Conservation (phyloP, 345 rosid genomes). For the Ceriops tagal region DNA sequence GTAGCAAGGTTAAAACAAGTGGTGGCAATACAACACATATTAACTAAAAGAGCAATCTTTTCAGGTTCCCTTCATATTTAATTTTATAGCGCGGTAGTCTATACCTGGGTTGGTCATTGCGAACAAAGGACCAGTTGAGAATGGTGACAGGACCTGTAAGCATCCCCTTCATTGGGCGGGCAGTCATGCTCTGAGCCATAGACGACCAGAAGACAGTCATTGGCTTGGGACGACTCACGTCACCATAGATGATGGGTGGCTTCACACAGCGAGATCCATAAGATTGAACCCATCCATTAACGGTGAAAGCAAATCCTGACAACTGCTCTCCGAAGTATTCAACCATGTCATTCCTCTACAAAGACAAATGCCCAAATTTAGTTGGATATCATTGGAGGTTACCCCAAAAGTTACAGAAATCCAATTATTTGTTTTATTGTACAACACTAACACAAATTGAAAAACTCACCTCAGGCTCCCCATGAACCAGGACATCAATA, state of each 20-base stretch:
- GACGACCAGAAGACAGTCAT: slow-evolving; percentile 99
- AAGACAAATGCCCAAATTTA: slow-evolving; percentile 11
- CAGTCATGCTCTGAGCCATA: slow-evolving; percentile 87
- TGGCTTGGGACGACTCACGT: slow-evolving; percentile 96
- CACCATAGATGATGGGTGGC: slow-evolving; percentile 98
- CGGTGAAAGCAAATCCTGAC: slow-evolving; percentile 93
- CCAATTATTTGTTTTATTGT: neutral
- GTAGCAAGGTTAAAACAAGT: slow-evolving; percentile 7
- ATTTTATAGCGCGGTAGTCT: neutral
- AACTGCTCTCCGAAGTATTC: slow-evolving; percentile 98
- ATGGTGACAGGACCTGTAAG: slow-evolving; percentile 99
- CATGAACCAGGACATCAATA: slow-evolving; percentile 95
- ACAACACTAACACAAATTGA: no score
- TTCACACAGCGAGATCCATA: slow-evolving; percentile 97
- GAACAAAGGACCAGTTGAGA: slow-evolving; percentile 96
- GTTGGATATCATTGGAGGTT: neutral
- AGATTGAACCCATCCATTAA: slow-evolving; percentile 97
- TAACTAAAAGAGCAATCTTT: neutral
- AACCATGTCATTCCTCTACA: slow-evolving; percentile 97
- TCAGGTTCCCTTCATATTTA: neutral
- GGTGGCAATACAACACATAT: slow-evolving; percentile 2
- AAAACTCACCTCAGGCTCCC: slow-evolving; percentile 90
- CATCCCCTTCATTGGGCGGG: slow-evolving; percentile 99
- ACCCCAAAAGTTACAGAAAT: neutral
- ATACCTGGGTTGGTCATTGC: slow-evolving; percentile 98